Evolutionary conservation across 106 monocot species (phyloP).

Genomic region (Triglochin maritima): DNA sequence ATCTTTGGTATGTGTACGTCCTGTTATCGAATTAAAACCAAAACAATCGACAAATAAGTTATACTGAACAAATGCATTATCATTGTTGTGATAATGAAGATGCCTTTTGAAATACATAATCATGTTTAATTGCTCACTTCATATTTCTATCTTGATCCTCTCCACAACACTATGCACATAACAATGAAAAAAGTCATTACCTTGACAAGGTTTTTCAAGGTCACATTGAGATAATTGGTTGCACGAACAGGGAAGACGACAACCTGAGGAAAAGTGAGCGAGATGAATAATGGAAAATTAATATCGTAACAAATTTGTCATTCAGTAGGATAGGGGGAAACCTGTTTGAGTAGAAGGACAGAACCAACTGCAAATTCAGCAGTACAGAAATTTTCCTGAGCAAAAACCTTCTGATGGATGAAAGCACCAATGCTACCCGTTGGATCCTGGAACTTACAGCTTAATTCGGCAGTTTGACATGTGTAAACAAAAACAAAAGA

Average conservation of each 20-base stretch:
- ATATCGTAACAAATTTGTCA: not conserved
- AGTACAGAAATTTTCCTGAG: slow-evolving; percentile 22
- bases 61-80: no score
- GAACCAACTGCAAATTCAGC: slow-evolving; percentile 53
- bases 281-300: not conserved
- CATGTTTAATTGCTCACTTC: not conserved
- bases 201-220: slow-evolving; percentile 57
- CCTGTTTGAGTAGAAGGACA: slow-evolving; percentile 73
- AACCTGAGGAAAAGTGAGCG: slow-evolving; percentile 36
- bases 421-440: slow-evolving; percentile 68
- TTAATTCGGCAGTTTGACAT: not conserved
- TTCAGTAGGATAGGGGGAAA: slow-evolving; percentile 5
- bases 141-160: not conserved
- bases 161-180: no score
- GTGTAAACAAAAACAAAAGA: not conserved
- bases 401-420: slow-evolving; percentile 43
- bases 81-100: no score
- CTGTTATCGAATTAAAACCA: no score
- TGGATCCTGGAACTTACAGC: slow-evolving; percentile 43
- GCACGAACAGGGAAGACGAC: slow-evolving; percentile 43
- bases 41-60: no score
- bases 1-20: no score
- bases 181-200: slow-evolving; percentile 20
- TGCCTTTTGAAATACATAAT: no score
- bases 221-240: slow-evolving; percentile 56